A percentile compares a stretch with the other conserved stretches of the same genome.
These are phyloP conservation scores for Solanum pinnatisectum DNA, from an alignment of 257 asterid species.

Conservation along the genomic window DNA sequence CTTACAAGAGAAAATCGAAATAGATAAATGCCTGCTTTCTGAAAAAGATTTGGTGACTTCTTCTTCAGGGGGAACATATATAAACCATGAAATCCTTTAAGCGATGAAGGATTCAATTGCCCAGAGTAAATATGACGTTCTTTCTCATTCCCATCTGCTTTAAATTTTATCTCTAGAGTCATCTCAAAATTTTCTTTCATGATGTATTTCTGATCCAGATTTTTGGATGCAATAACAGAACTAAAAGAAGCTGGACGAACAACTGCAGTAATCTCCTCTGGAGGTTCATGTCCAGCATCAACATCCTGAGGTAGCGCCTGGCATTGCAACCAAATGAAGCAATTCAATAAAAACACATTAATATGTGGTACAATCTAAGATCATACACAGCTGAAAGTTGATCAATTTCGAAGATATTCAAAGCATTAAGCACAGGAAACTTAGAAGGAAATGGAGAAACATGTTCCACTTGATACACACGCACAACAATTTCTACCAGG, in stretches of 20 bases:
- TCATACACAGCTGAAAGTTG: not conserved
- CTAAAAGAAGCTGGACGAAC: conserved; percentile 44
- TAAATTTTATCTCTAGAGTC: conserved; percentile 13
- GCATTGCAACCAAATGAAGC: not conserved
- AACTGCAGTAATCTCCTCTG: conserved; percentile 38
- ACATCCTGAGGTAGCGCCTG: conserved; percentile 37
- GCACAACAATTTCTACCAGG: not conserved
- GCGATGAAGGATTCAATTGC: conserved; percentile 11
- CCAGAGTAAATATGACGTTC: conserved; percentile 16
- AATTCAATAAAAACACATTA: not conserved
- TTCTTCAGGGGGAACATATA: conserved; percentile 27
- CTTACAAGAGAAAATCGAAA: conserved; percentile 54
- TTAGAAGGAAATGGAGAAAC: not conserved
- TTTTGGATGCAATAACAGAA: conserved; percentile 10
- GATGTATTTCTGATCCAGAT: conserved; percentile 41
- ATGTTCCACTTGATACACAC: not conserved
- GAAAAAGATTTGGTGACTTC: conserved; percentile 17
- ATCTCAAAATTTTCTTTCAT: conserved; percentile 28
- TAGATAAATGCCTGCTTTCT: conserved; percentile 37
- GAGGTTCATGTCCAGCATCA: conserved; percentile 46
- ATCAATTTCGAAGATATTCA: not conserved
- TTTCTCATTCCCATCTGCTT: not conserved
- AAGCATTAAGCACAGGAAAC: not conserved
- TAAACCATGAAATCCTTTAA: conserved; percentile 35
- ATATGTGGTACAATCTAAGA: not conserved